Evolutionary conservation across 106 monocot species (phyloP).

Genomic region (Iris macrosiphon): DNA sequence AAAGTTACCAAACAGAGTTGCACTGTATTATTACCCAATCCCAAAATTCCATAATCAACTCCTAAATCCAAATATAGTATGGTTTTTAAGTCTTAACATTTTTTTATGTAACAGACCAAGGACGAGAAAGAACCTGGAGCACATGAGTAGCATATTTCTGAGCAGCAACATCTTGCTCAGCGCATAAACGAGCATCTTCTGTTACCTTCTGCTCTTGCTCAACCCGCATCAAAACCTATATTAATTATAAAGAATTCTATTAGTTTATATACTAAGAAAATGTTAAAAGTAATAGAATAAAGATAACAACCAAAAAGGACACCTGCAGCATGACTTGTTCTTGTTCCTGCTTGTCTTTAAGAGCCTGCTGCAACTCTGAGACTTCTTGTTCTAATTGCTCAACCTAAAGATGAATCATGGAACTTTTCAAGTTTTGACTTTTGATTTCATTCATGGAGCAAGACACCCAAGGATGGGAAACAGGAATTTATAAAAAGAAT

Average conservation of each 20-base stretch:
- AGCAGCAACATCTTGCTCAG: conserved; percentile 77
- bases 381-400: conserved; percentile 77
- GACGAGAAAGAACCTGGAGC: conserved; percentile 52
- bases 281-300: background rate
- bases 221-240: conserved; percentile 79
- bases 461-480: too few species aligned
- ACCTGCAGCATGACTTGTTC: conserved; percentile 89
- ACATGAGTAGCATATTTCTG: conserved; percentile 66
- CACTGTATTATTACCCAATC: too few species aligned
- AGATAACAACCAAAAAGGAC: background rate
- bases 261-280: background rate
- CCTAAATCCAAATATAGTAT: too few species aligned
- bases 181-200: conserved; percentile 80
- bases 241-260: background rate
- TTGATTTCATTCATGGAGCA: too few species aligned
- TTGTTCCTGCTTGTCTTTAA: conserved; percentile 86
- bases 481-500: too few species aligned
- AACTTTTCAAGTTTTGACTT: too few species aligned
- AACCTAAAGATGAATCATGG: conserved; percentile 37
- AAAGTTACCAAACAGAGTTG: too few species aligned
- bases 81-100: too few species aligned
- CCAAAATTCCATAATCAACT: too few species aligned
- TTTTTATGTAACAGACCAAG: background rate
- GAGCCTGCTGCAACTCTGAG: conserved; percentile 52
- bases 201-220: conserved; percentile 91